A percentile compares a stretch with the other conserved stretches of the same genome.
Evolutionary conservation across 2,329 filamentous ascomycete genomes (phyloP).

Genomic region (Epichloe elymi): DNA sequence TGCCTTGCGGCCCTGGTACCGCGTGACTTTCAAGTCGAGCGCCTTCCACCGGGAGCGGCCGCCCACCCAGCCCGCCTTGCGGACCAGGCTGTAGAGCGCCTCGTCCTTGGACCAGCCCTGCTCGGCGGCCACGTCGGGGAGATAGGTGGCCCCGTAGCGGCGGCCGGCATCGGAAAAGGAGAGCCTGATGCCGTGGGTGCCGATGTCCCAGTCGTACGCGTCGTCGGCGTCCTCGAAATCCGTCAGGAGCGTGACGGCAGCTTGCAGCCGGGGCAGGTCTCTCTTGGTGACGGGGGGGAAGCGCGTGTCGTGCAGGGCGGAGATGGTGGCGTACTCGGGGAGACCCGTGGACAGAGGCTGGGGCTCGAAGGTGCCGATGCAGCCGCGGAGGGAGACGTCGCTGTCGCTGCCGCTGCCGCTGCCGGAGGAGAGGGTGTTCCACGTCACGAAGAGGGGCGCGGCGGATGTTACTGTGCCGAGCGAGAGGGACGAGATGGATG

Average conservation of each 20-base stretch:
- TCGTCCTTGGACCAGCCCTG: constrained; percentile 95
- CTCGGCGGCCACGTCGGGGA: constrained; percentile 82
- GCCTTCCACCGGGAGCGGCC: constrained; percentile 68
- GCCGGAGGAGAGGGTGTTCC: constrained; percentile 54
- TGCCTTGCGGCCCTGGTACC: constrained; percentile 78
- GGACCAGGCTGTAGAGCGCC: constrained; percentile 76
- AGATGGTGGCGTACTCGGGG: constrained; percentile 68
- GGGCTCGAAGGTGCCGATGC: constrained; percentile 87
- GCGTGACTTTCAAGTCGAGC: constrained; percentile 63
- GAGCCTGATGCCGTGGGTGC: constrained; percentile 76
- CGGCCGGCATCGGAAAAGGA: constrained; percentile 63
- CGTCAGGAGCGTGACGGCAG: constrained; percentile 68
- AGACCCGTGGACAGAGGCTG: constrained; percentile 63
- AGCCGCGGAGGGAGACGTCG: constrained; percentile 61
- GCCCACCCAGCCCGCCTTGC: constrained; percentile 86
- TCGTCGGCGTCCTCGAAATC: constrained; percentile 67
- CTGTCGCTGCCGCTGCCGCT: constrained; percentile 18
- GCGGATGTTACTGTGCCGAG: constrained; percentile 32
- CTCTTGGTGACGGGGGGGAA: constrained; percentile 45
- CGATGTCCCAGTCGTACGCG: constrained; percentile 74
- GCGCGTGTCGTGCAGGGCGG: constrained; percentile 51
- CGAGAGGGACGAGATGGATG: constrained; percentile 27
- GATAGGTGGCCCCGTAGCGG: constrained; percentile 74
- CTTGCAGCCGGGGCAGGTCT: constrained; percentile 47
- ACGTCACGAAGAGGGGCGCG: constrained; percentile 83